phyloP scores from a whole-genome alignment of 345 rosid genomes.

The Gossypium herbaceum region DNA sequence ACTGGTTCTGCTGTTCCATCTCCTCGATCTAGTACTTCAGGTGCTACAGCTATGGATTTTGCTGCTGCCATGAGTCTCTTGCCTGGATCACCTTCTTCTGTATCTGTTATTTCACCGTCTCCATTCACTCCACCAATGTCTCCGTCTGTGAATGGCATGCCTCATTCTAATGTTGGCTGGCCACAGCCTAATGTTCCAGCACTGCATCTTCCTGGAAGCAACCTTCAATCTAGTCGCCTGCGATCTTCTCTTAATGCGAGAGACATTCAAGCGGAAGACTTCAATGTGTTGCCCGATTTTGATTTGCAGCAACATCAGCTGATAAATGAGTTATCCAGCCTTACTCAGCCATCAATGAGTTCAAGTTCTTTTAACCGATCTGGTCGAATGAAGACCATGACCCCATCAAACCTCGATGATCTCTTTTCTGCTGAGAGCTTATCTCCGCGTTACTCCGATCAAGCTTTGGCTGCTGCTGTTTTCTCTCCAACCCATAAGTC shows the following conservation, averaged over 20 bases:
- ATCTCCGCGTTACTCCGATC: conserved; percentile 61
- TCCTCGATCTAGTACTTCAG: conserved; percentile 66
- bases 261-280: conserved; percentile 64
- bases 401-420: conserved; percentile 79
- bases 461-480: conserved; percentile 46
- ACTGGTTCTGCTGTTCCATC: conserved; percentile 93
- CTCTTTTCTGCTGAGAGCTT: conserved; percentile 60
- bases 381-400: conserved; percentile 67
- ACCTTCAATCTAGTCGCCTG: conserved; percentile 78
- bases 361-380: conserved; percentile 54
- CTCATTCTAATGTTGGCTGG: conserved; percentile 72
- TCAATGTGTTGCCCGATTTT: conserved; percentile 54
- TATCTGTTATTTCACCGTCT: conserved; percentile 71
- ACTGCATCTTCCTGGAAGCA: conserved; percentile 76
- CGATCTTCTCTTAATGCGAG: conserved; percentile 78
- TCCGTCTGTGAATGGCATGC: conserved; percentile 68
- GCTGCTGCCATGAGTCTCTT: conserved; percentile 74
- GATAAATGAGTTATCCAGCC: conserved; percentile 51
- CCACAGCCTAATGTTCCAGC: conserved; percentile 86
- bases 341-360: conserved; percentile 40
- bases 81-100: conserved; percentile 82
- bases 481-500: conserved; percentile 67
- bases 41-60: conserved; percentile 64
- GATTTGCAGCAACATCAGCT: conserved; percentile 73
- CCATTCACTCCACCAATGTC: conserved; percentile 86